Evolutionary conservation across 345 rosid genomes (phyloP), one percentile per base, ranked within the genome.

Genomic region (Populus euphratica): DNA sequence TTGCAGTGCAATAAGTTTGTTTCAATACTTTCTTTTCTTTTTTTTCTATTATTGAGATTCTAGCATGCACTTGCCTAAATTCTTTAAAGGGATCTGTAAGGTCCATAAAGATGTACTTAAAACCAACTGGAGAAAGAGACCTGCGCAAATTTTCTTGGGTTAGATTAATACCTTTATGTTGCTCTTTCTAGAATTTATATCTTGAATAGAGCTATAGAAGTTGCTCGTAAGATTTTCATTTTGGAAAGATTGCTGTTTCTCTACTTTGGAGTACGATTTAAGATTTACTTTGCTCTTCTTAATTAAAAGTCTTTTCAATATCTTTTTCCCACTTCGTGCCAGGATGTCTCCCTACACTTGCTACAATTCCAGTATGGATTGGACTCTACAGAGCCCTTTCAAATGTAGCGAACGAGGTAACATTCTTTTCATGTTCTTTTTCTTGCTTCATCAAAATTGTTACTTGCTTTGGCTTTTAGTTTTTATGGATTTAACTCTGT

Each of bases 371-470:
- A 3, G 96, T 93, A 38, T 96, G 99, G 98, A 92, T 96, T 81
- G 99, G 99, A 65, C 86, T 96, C 27, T 96, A 96, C 80, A 90
- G 99, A 86, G 99, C 99, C 80, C 96, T 96, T 81, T 96, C 98
- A 41, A 93, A 96, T 78, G 99, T 96, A 67, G 99, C 98, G 1
- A 85, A 93, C 73, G 98, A 96, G 96, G 99, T 95, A 80, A 10
- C 27, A 8, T 73, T 36, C 71, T 18, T 16, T 63, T 67, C 38
- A 17, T 50, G 16, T 64, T 36, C 18, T 75, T 68, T 76, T 5
- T 70, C 68, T 17, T 20, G n/a, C n/a, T 20, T 52, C 59, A 2
- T 52, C 23, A 52, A 52, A 36, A 31, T 49, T 75, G 43, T 50
- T 52, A 69, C 5, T 29, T 71, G 23, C 25, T 41, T 18, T 75